These are phyloP conservation scores for Talaromyces marneffei DNA, from an alignment of 2,329 filamentous ascomycete genomes.

Conservation along the genomic window DNA sequence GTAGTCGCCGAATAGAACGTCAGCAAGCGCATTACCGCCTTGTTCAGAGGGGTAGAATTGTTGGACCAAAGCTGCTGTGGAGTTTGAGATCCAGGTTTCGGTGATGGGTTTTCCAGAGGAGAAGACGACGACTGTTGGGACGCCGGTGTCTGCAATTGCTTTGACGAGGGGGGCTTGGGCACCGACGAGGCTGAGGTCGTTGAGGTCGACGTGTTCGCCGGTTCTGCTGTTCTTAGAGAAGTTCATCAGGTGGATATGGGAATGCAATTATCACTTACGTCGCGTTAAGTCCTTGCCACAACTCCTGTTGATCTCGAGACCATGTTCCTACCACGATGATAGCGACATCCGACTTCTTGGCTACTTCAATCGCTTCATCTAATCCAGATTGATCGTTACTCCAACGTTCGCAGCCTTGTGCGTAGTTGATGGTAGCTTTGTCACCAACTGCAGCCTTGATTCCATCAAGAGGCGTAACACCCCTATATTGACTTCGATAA, in stretches of 20 bases:
- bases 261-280: slow-evolving; percentile 38
- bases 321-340: slow-evolving; percentile 70
- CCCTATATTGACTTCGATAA: slow-evolving; percentile 56
- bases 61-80: slow-evolving; percentile 61
- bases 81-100: slow-evolving; percentile 64
- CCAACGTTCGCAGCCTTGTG: slow-evolving; percentile 67
- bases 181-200: slow-evolving; percentile 60
- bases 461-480: slow-evolving; percentile 64
- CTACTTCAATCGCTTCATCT: slow-evolving; percentile 58
- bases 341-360: slow-evolving; percentile 62
- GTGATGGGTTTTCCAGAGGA: slow-evolving; percentile 67
- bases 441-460: slow-evolving; percentile 55
- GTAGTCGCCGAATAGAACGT: slow-evolving; percentile 59
- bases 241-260: too few species aligned
- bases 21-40: slow-evolving; percentile 60
- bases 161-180: slow-evolving; percentile 62
- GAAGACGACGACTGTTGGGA: slow-evolving; percentile 63
- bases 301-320: slow-evolving; percentile 65
- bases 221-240: slow-evolving; percentile 39
- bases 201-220: slow-evolving; percentile 65
- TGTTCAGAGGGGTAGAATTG: slow-evolving; percentile 70
- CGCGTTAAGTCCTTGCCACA: slow-evolving; percentile 65
- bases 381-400: slow-evolving; percentile 65
- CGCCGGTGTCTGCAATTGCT: slow-evolving; percentile 62
- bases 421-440: slow-evolving; percentile 58